phyloP scores from a whole-genome alignment of 352 stramenopile genomes.

The Plasmopara halstedii region DNA sequence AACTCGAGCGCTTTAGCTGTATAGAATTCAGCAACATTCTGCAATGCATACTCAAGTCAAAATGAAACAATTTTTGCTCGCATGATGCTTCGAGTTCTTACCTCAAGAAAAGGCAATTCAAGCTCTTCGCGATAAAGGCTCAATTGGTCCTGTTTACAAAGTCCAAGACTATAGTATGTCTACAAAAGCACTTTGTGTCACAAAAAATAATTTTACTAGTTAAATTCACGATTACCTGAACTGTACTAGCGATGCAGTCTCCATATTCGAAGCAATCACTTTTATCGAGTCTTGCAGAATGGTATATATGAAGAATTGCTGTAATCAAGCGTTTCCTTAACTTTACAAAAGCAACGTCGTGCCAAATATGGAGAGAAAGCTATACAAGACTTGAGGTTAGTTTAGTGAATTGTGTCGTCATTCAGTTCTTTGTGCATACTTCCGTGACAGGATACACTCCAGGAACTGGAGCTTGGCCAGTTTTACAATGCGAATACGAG shows the following conservation, averaged over 20 bases:
- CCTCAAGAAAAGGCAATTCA: slow-evolving; percentile 61
- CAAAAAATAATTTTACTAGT: neutral
- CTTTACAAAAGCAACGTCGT: slow-evolving; percentile 66
- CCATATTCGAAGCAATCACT: slow-evolving; percentile 68
- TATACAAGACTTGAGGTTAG: slow-evolving; percentile 15
- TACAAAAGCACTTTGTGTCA: slow-evolving; percentile 18
- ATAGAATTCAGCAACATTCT: slow-evolving; percentile 71
- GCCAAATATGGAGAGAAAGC: slow-evolving; percentile 81
- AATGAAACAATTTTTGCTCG: neutral
- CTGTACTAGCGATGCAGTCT: slow-evolving; percentile 54
- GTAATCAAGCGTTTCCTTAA: slow-evolving; percentile 63
- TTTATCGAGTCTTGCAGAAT: slow-evolving; percentile 33
- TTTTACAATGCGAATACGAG: slow-evolving; percentile 80
- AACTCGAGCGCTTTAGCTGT: slow-evolving; percentile 53
- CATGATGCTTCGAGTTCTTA: slow-evolving; percentile 10
- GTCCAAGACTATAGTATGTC: slow-evolving; percentile 71
- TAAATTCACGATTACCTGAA: slow-evolving; percentile 36
- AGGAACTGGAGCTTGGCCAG: slow-evolving; percentile 69
- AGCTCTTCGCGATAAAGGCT: slow-evolving; percentile 75
- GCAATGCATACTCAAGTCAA: neutral
- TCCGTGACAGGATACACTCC: slow-evolving; percentile 79
- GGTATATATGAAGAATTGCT: slow-evolving; percentile 63
- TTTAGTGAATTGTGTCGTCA: no score
- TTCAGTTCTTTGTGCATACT: slow-evolving; percentile 38
- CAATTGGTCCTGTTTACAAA: slow-evolving; percentile 74